Percentiles rank a stretch among this genome's conserved stretches.
Evolutionary conservation across 2,329 filamentous ascomycete species (phyloP).

Genomic region (Tolypocladium cylindrosporum): DNA sequence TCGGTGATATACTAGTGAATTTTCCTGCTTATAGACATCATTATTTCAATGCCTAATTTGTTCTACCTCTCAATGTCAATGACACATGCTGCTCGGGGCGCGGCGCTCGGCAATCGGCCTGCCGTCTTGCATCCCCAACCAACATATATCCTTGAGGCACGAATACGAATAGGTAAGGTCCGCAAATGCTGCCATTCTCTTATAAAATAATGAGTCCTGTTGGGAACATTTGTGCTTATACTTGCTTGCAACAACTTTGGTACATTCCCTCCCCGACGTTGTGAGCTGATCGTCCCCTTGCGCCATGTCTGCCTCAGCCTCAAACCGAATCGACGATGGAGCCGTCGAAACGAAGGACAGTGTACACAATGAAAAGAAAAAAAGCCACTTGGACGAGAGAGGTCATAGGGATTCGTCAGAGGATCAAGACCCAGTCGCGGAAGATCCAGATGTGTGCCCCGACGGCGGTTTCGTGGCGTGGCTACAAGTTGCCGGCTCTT

Average conservation of each 20-base stretch:
- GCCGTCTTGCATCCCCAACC: background rate
- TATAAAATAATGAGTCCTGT: no score
- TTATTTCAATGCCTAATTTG: background rate
- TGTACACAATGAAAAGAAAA: background rate
- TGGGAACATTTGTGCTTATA: no score
- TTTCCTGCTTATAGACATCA: no score
- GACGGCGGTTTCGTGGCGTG: background rate
- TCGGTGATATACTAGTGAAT: no score
- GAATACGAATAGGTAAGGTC: background rate
- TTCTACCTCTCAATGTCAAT: background rate
- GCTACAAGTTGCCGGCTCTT: background rate
- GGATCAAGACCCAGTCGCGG: background rate
- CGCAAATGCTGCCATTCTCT: background rate
- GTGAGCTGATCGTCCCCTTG: background rate
- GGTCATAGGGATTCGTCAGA: background rate
- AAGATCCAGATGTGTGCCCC: background rate
- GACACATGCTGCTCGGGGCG: background rate
- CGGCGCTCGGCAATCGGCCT: background rate
- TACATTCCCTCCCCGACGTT: no score
- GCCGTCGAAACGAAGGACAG: background rate
- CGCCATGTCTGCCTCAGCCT: background rate
- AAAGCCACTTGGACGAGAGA: accelerated
- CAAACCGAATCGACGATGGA: background rate
- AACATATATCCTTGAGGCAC: no score
- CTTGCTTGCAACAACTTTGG: background rate